phyloP scores from a whole-genome alignment of 352 stramenopile species.

The Aphanomyces euteiches region DNA sequence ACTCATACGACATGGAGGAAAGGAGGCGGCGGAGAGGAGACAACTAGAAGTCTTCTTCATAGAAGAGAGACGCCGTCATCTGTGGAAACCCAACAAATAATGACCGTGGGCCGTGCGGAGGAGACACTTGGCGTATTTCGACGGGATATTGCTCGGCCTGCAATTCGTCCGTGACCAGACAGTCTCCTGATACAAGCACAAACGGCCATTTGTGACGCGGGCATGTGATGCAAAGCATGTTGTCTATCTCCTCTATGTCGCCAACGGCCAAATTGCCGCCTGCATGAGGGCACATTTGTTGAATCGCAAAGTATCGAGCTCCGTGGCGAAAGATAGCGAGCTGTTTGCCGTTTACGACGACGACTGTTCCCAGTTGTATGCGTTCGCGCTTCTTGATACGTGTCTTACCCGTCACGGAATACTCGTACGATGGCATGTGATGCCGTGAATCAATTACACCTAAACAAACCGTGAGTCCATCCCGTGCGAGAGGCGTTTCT shows the following conservation, averaged over 20 bases:
- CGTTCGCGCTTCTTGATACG: conserved; percentile 61
- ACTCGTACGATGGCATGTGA: conserved; percentile 66
- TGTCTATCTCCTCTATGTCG: conserved; percentile 83
- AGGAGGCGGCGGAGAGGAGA: background rate
- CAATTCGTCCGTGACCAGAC: conserved; percentile 47
- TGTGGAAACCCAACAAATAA: conserved; percentile 69
- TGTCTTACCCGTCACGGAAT: conserved; percentile 64
- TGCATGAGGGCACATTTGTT: conserved; percentile 76
- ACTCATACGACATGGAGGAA: no score
- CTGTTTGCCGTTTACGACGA: conserved; percentile 56
- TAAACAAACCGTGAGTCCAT: conserved; percentile 31
- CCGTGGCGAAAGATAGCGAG: conserved; percentile 83
- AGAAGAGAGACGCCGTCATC: conserved; percentile 58
- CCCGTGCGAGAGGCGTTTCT: background rate
- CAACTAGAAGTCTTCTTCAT: conserved; percentile 66
- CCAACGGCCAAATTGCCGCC: conserved; percentile 74
- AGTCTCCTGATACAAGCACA: conserved; percentile 69
- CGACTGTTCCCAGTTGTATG: conserved; percentile 47
- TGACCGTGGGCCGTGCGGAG: conserved; percentile 41
- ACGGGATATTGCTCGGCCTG: conserved; percentile 64
- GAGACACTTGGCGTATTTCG: conserved; percentile 39
- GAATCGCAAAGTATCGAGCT: conserved; percentile 60
- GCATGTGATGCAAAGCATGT: conserved; percentile 62
- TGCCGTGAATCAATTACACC: conserved; percentile 73
- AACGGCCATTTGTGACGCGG: conserved; percentile 81